Conservation (phyloP, 495 filamentous ascomycete species). For the Cercophora sp. region DNA sequence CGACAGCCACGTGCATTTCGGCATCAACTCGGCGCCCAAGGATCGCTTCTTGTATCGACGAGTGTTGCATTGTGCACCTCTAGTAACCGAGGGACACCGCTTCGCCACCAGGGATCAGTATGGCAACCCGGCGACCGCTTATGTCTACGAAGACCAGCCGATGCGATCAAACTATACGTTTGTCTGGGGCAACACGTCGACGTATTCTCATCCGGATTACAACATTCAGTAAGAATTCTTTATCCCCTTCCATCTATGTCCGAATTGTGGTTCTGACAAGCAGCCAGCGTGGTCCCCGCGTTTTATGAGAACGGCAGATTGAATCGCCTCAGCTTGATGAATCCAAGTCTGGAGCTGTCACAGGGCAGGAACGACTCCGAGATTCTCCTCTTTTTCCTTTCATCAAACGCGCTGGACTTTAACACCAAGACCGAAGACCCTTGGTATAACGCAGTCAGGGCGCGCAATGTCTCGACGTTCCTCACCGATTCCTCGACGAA, state of each 20-base stretch:
- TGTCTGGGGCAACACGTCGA: neutral
- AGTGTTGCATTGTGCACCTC: conserved; percentile 17
- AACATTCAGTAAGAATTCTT: neutral
- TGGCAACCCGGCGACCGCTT: neutral
- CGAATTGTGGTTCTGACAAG: no score
- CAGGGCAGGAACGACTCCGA: neutral
- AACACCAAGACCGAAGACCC: neutral
- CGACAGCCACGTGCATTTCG: conserved; percentile 16
- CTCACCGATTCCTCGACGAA: neutral
- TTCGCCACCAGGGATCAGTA: conserved; percentile 10
- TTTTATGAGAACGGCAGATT: neutral
- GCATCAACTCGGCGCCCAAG: conserved; percentile 18
- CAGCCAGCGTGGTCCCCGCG: neutral
- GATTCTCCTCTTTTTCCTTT: conserved; percentile 5
- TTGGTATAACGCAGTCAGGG: conserved; percentile 3
- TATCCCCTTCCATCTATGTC: no score
- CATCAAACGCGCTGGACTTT: neutral
- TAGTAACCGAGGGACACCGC: conserved; percentile 18
- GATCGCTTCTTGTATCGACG: conserved; percentile 7
- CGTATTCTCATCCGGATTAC: neutral
- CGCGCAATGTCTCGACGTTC: neutral
- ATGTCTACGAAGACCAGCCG: neutral
- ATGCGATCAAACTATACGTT: neutral
- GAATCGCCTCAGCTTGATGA: neutral
- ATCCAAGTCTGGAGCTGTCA: neutral